Evolutionary conservation across 1,284 basidiomycete genomes (phyloP), one percentile per base, ranked within the genome.

Genomic region (Malassezia restricta): DNA sequence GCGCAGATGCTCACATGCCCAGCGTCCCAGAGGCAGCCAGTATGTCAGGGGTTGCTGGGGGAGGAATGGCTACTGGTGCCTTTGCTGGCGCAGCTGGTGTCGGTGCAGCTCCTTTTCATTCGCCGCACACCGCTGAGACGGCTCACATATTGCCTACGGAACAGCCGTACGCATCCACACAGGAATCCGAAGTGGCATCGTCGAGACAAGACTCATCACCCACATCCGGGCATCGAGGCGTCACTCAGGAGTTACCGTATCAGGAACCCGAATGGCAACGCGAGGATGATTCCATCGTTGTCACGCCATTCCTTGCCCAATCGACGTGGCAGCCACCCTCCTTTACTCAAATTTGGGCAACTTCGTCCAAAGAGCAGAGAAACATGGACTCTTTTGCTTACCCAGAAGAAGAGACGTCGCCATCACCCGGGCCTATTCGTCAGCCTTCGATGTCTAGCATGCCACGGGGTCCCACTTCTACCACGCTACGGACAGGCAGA

Each of bases 231-330:
- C 33, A 35, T 35, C 11, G 24, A 14, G 43, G 43, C n/a, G 35
- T 47, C 7, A 47, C 44, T 2, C 44, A 47, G 38, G 32, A 8
- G 0, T 17, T 47, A 8, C 44, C 44, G 5, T 29, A 24, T 17
- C 27, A 47, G 6, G 44, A 47, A 20, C 47, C 53, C 5, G 20
- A 49, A 35, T 55, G 53, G 53, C 42, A 32, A 14, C 53, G 53
- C 31, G 35, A 41, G 7, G 35, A 49, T 27, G 37, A 55, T 8
- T 43, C 45, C 6, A 33, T 50, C 24, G 41, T 35, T n/a, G 33
- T 49, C 4, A 55, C 53, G 11, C 53, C 53, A 1, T 55, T 55
- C 40, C 43, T 55, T 6, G n/a, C 43, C 5, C 53, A 49, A 15
- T 42, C 53, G 3, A 15, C 29, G 4, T 54, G 46, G 47, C 27